Conservation (phyloP, 129 eudicot genomes). For the Pulicaria dysenterica region DNA sequence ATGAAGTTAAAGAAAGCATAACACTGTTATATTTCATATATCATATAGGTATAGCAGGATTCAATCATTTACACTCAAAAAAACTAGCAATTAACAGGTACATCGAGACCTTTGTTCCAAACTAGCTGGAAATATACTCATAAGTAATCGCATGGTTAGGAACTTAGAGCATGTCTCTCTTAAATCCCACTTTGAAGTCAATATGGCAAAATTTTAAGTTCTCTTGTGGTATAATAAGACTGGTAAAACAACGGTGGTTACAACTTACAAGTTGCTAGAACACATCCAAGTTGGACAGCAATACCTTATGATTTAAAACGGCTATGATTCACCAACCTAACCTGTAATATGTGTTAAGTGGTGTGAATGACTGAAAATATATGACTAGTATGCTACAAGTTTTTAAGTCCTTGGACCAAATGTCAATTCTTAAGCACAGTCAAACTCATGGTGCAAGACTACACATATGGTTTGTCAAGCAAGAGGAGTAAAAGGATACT, state of each 20-base stretch:
- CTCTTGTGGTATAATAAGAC: neutral
- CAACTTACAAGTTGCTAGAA: slow-evolving; percentile 6
- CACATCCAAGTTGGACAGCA: slow-evolving; percentile 6
- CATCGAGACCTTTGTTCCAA: slow-evolving; percentile 21
- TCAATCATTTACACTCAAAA: too few species aligned
- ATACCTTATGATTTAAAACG: slow-evolving; percentile 9
- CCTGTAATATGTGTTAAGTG: slow-evolving; percentile 17
- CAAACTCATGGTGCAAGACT: slow-evolving; percentile 15
- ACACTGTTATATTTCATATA: too few species aligned
- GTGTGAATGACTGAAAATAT: slow-evolving; percentile 24
- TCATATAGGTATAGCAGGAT: too few species aligned
- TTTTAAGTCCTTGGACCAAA: slow-evolving; percentile 4
- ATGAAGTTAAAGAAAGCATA: too few species aligned
- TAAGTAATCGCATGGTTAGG: neutral
- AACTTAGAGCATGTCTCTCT: slow-evolving; percentile 5
- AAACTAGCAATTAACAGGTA: neutral
- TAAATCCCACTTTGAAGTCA: slow-evolving; percentile 14
- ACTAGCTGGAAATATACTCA: slow-evolving; percentile 12
- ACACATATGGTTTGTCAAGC: slow-evolving; percentile 7
- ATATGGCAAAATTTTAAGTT: slow-evolving; percentile 6
- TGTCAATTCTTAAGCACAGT: neutral
- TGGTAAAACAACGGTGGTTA: slow-evolving; percentile 23
- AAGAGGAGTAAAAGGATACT: slow-evolving; percentile 13
- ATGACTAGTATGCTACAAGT: neutral
- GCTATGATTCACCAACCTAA: slow-evolving; percentile 10